These are phyloP conservation scores for Trichoderma citrinoviride DNA, from an alignment of 2,329 filamentous ascomycete genomes.

Conservation along the genomic window DNA sequence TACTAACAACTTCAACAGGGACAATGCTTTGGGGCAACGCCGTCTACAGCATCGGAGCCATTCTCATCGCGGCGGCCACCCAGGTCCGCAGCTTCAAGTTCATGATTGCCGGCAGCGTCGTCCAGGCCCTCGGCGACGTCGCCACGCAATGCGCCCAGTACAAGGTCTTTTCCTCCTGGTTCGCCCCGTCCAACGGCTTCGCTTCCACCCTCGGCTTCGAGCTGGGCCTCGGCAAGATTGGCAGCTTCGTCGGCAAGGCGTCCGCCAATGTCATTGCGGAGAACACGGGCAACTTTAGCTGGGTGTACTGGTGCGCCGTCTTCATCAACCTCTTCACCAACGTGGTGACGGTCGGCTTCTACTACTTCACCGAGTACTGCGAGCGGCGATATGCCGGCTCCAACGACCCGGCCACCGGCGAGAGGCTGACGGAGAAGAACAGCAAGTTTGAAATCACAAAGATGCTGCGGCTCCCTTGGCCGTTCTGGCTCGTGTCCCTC, in stretches of 20 bases:
- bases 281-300: constrained; percentile 58
- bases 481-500: constrained; percentile 54
- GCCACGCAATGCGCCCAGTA: constrained; percentile 64
- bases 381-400: constrained; percentile 47
- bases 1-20: constrained; percentile 28
- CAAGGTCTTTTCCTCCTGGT: constrained; percentile 65
- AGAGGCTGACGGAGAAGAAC: constrained; percentile 58
- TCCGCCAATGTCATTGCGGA: constrained; percentile 58
- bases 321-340: constrained; percentile 66
- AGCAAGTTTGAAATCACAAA: constrained; percentile 56
- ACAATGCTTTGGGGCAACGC: constrained; percentile 61
- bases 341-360: constrained; percentile 51
- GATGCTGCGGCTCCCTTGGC: constrained; percentile 57
- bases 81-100: constrained; percentile 56
- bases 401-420: constrained; percentile 55
- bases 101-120: constrained; percentile 57
- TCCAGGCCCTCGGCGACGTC: constrained; percentile 60
- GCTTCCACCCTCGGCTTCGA: constrained; percentile 61
- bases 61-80: constrained; percentile 57
- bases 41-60: constrained; percentile 57
- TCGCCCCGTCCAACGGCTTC: constrained; percentile 59
- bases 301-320: constrained; percentile 61
- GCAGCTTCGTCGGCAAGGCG: constrained; percentile 58
- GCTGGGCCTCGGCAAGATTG: constrained; percentile 59
- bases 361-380: constrained; percentile 53